Conservation (phyloP, 75 land plant species). For the Picea sitchensis region DNA sequence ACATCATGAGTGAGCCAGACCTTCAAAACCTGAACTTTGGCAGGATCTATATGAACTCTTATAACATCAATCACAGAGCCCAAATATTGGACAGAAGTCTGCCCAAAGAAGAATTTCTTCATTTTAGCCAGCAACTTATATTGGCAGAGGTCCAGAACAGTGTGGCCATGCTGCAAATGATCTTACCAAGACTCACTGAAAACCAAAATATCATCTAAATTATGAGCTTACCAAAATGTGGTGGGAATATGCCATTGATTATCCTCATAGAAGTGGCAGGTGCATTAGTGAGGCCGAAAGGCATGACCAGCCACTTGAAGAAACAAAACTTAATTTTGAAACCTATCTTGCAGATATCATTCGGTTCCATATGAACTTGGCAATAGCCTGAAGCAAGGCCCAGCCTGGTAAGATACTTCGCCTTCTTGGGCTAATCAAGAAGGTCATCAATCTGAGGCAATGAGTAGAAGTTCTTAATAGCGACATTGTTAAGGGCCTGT, state of each 20-base stretch:
- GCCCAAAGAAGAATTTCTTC: too few relatives aligned
- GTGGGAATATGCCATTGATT: neutral
- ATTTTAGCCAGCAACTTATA: too few relatives aligned
- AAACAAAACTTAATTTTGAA: neutral
- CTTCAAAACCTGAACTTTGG: too few relatives aligned
- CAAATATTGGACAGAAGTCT: too few relatives aligned
- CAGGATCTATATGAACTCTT: too few relatives aligned
- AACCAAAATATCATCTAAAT: neutral
- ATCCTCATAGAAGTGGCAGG: neutral
- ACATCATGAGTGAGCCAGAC: too few relatives aligned
- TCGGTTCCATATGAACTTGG: neutral
- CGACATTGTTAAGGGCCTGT: neutral
- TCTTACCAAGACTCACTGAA: neutral
- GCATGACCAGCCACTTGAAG: neutral
- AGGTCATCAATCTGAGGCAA: neutral
- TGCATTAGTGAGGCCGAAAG: neutral
- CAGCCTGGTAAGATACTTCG: neutral
- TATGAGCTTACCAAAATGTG: neutral
- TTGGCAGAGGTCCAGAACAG: too few relatives aligned
- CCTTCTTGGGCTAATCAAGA: neutral
- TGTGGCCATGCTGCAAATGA: too few relatives aligned
- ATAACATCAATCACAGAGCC: too few relatives aligned
- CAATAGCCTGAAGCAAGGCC: neutral
- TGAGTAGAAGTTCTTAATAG: neutral
- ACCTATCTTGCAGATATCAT: too few relatives aligned